These are phyloP conservation scores for Hortiboletus flavorubellus DNA, from an alignment of 768 basidiomycete genomes.

Conservation along the genomic window DNA sequence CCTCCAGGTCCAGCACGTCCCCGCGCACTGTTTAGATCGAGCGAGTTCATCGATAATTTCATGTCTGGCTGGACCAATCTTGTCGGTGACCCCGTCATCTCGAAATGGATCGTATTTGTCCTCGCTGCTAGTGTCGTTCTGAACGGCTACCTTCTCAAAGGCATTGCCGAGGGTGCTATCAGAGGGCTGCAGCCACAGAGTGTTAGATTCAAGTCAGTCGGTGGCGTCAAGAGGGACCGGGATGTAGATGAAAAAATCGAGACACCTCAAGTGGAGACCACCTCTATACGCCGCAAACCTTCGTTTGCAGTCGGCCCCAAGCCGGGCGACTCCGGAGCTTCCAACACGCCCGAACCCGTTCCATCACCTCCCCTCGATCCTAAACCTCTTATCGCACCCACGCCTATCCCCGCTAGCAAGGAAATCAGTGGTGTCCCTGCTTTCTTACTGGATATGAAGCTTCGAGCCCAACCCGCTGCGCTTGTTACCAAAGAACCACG, in stretches of 20 bases:
- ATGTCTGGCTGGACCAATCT: slow-evolving; percentile 88
- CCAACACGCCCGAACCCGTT: slow-evolving; percentile 15
- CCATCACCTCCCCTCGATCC: slow-evolving; percentile 13
- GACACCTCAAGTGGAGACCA: slow-evolving; percentile 9
- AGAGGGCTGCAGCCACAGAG: slow-evolving; percentile 29
- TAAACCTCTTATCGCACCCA: slow-evolving; percentile 25
- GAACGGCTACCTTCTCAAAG: slow-evolving; percentile 92
- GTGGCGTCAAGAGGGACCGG: slow-evolving; percentile 19
- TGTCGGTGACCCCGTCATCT: slow-evolving; percentile 90
- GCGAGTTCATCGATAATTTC: slow-evolving; percentile 73
- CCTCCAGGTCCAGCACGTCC: slow-evolving; percentile 32
- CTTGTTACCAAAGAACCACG: slow-evolving; percentile 13
- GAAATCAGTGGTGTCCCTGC: slow-evolving; percentile 24
- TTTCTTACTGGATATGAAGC: slow-evolving; percentile 34
- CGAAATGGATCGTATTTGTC: slow-evolving; percentile 91
- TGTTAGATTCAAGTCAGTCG: slow-evolving; percentile 29
- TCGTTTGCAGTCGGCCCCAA: slow-evolving; percentile 26
- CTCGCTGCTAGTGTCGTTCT: slow-evolving; percentile 83
- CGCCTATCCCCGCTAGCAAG: slow-evolving; percentile 19
- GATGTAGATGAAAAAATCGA: slow-evolving; percentile 21
- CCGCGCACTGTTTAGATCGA: slow-evolving; percentile 34
- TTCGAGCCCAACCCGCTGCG: slow-evolving; percentile 24
- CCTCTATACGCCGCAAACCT: slow-evolving; percentile 16
- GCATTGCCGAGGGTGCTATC: slow-evolving; percentile 59
- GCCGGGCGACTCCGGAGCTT: slow-evolving; percentile 12